Conservation (phyloP, 768 basidiomycete species). For the Pholiota microspora region DNA sequence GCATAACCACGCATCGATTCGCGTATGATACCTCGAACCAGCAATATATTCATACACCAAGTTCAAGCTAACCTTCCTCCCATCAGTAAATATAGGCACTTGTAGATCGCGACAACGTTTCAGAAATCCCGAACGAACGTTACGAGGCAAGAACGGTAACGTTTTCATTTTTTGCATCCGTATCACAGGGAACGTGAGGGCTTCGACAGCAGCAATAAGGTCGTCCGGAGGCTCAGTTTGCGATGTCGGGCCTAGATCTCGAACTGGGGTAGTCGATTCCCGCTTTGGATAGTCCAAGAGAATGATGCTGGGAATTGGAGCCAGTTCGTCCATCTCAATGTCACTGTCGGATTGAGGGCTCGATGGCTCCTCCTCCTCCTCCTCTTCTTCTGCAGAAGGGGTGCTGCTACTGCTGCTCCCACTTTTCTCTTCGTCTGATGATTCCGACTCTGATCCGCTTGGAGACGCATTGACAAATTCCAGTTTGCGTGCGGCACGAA, state of each 20-base stretch:
- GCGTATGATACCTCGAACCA: conserved; percentile 14
- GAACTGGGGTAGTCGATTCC: not conserved
- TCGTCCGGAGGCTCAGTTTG: not conserved
- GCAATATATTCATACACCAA: conserved; percentile 28
- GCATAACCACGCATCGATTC: conserved; percentile 22
- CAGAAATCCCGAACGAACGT: conserved; percentile 47
- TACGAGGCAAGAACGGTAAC: conserved; percentile 57
- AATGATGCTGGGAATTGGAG: not conserved
- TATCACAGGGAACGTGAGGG: not conserved
- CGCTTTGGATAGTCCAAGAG: not conserved
- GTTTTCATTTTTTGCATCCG: conserved; percentile 12
- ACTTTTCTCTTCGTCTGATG: not conserved
- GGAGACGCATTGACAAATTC: not conserved
- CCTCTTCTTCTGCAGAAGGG: not conserved
- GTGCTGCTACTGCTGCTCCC: not conserved
- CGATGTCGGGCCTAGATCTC: too few relatives aligned
- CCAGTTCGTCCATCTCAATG: not conserved
- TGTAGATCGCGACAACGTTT: conserved; percentile 35
- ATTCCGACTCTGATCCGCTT: not conserved
- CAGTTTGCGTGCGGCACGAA: not conserved
- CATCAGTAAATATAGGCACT: conserved; percentile 34
- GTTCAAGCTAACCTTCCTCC: conserved; percentile 20
- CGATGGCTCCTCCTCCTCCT: not conserved
- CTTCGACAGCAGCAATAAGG: not conserved
- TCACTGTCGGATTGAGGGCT: not conserved